A percentile compares a stretch with the other conserved stretches of the same genome.
Evolutionary conservation across 306 rosid genomes (phyloP).

Genomic region (Malus domestica): DNA sequence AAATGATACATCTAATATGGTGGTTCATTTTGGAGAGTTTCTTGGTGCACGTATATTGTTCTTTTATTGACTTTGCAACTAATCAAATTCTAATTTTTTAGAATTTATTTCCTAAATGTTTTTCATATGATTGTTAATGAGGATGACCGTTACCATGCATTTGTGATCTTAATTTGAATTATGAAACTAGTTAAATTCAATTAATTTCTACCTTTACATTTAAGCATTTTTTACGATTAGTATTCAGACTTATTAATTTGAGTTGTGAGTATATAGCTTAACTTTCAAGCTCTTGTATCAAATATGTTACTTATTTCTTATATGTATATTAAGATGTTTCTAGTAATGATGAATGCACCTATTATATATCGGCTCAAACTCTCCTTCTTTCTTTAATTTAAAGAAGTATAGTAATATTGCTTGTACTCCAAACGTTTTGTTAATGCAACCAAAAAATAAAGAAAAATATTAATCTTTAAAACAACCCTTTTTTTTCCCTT

Average conservation of each 20-base stretch:
- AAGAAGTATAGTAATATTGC: too few species aligned
- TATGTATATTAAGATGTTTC: too few species aligned
- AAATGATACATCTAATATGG: too few species aligned
- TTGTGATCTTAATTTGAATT: neutral
- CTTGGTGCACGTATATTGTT: neutral
- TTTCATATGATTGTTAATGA: neutral
- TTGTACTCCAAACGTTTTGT: too few species aligned
- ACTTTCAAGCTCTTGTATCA: neutral
- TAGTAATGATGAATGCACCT: too few species aligned
- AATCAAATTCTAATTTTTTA: neutral
- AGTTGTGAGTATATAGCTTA: neutral
- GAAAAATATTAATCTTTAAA: too few species aligned
- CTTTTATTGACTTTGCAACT: neutral
- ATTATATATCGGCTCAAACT: too few species aligned
- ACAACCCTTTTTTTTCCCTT: too few species aligned
- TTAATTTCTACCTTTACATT: neutral
- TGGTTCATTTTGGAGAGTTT: neutral
- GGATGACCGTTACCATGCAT: neutral
- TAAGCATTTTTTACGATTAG: neutral
- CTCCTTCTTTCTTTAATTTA: too few species aligned
- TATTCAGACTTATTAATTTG: neutral
- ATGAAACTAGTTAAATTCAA: neutral
- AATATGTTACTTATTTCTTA: neutral
- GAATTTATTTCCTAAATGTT: neutral
- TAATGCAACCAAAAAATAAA: too few species aligned